Conservation (phyloP, 345 rosid species). For the Citropsis articulata region DNA sequence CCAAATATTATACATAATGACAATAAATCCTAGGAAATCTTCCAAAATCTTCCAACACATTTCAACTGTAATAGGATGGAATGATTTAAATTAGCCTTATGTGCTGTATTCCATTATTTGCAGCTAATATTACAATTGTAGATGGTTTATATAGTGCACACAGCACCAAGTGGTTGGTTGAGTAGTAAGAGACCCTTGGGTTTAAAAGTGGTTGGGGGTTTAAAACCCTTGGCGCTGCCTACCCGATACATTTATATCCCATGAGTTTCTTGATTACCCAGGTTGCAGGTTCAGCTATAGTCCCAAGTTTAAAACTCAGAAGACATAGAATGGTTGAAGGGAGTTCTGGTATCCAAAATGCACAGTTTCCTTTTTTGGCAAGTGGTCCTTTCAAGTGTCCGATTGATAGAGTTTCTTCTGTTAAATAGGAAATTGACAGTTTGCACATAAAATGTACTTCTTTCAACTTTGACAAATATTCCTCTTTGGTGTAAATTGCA, state of each 20-base stretch:
- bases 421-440: neutral
- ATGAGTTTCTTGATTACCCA: neutral
- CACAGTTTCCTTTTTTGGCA: neutral
- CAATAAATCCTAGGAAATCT: too few species aligned
- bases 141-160: neutral
- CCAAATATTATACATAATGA: too few species aligned
- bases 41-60: too few species aligned
- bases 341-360: neutral
- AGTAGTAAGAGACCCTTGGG: neutral
- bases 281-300: neutral
- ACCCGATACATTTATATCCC: neutral
- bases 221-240: neutral
- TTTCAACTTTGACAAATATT: neutral
- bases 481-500: neutral
- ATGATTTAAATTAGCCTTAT: neutral
- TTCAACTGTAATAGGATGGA: neutral
- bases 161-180: neutral
- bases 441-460: neutral
- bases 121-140: neutral
- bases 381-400: neutral
- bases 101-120: neutral
- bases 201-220: neutral
- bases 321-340: too few species aligned
- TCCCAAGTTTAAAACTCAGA: too few species aligned
- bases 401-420: neutral